Conservation (phyloP, 2,329 filamentous ascomycete genomes). For the Neofusicoccum kwambonambiense region DNA sequence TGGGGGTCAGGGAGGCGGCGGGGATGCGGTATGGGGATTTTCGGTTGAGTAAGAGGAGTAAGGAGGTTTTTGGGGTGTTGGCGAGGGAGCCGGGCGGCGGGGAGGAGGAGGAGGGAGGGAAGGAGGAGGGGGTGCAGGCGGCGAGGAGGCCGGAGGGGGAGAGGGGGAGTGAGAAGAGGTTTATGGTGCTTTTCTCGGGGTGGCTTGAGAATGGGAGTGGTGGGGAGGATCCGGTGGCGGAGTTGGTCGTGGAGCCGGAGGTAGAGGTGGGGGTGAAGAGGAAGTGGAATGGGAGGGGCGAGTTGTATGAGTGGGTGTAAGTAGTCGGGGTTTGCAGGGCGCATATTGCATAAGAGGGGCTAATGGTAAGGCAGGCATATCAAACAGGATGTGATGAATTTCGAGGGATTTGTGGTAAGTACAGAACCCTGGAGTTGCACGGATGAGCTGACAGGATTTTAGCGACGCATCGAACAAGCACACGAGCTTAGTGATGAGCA, state of each 20-base stretch:
- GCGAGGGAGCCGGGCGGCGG: background rate
- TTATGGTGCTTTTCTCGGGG: background rate
- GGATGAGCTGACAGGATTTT: background rate
- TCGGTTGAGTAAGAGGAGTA: background rate
- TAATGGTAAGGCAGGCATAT: background rate
- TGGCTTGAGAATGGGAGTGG: slow-evolving; percentile 7
- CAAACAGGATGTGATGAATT: slow-evolving; percentile 6
- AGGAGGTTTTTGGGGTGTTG: slow-evolving; percentile 1
- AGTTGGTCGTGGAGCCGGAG: background rate
- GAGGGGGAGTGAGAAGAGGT: background rate
- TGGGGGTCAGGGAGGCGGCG: background rate
- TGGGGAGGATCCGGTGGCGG: slow-evolving; percentile 8
- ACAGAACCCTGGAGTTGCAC: background rate
- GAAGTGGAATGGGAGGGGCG: background rate
- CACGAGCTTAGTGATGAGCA: background rate
- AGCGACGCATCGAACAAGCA: background rate
- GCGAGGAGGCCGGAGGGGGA: background rate
- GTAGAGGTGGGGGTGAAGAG: background rate
- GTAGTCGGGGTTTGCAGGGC: background rate
- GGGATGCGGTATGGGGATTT: slow-evolving; percentile 5
- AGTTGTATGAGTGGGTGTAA: slow-evolving; percentile 4
- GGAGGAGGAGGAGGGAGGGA: background rate
- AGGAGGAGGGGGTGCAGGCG: background rate
- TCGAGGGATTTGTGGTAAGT: background rate
- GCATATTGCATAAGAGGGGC: background rate